phyloP scores from a whole-genome alignment of 805 yeast species.

The Wickerhamomyces ciferrii region DNA sequence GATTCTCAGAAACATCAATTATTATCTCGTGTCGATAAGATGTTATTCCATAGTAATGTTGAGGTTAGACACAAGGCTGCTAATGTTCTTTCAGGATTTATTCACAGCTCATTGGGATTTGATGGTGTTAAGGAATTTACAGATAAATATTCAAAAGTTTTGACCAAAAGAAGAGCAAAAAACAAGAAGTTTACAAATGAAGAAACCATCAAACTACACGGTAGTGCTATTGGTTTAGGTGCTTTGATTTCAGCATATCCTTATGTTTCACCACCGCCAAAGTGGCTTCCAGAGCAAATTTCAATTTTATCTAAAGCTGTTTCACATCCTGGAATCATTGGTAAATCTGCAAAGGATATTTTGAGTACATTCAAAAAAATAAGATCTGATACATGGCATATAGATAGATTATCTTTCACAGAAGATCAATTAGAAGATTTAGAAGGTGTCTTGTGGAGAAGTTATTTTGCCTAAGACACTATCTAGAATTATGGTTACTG shows the following conservation, averaged over 20 bases:
- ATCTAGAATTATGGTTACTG: no score
- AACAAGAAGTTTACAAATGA: conserved; percentile 30
- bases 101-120: conserved; percentile 44
- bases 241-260: conserved; percentile 88
- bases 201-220: conserved; percentile 56
- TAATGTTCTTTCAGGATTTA: conserved; percentile 69
- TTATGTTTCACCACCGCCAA: conserved; percentile 85
- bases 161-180: conserved; percentile 22
- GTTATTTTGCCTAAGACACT: conserved; percentile 71
- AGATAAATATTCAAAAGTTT: conserved; percentile 16
- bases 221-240: conserved; percentile 84
- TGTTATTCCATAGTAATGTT: conserved; percentile 57
- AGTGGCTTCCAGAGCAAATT: conserved; percentile 77
- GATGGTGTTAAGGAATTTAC: conserved; percentile 38
- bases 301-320: conserved; percentile 67
- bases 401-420: conserved; percentile 71
- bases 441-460: conserved; percentile 91
- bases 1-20: conserved; percentile 41
- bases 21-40: conserved; percentile 42
- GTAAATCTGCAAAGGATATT: conserved; percentile 76
- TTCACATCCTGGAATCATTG: conserved; percentile 71
- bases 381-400: conserved; percentile 94
- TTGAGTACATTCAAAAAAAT: conserved; percentile 84
- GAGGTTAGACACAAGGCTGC: conserved; percentile 77
- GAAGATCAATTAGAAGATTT: conserved; percentile 80